Evolutionary conservation across 2,329 filamentous ascomycete species (phyloP), one percentile per base, ranked within the genome.

Genomic region (Lachnellula occidentalis): DNA sequence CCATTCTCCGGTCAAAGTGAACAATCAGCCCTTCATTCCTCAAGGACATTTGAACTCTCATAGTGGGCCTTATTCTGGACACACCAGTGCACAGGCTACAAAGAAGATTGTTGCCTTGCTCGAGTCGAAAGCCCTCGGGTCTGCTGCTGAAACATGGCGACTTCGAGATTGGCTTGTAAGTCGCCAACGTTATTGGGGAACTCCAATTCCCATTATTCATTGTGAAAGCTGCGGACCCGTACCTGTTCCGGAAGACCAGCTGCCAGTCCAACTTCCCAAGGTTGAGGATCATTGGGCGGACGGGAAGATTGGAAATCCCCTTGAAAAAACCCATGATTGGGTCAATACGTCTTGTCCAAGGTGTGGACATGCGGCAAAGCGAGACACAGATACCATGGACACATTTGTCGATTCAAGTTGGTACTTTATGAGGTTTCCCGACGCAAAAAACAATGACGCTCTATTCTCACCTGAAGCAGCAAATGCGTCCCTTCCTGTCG

Each of bases 361-460:
- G 62, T 96, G 91, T 64, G 74, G 79, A 15, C 77, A 80, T 1
- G 72, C 82, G 22, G 91, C 89, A 6, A 87, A 83, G 67, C 81
- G 91, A 59, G 91, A 96, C 61, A 95, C 91, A 0, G 91, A 96
- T 69, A 96, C 91, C 2, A 95, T 96, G 91, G 91, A 96, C 70
- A 96, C 91, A 0, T 96, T 96, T 72, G 91, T 96, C 57, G 91
- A 95, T 72, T 95, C 90, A 1, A 95, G 90, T 51, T 96, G 91
- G 91, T 96, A 96, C 70, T 95, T 86, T 66, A 83, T 92, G 72
- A 82, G 90, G 12, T 95, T 90, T 64, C 72, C 85, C 27, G 89
- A 95, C 64, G 76, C 87, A 1, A 75, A 83, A 17, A 92, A 94
- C 61, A 61, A 75, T 14, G 66, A 78, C 2, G 69, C 74, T 14